phyloP scores from a whole-genome alignment of 2,329 filamentous ascomycete genomes.

The Cladosporium colombiae region DNA sequence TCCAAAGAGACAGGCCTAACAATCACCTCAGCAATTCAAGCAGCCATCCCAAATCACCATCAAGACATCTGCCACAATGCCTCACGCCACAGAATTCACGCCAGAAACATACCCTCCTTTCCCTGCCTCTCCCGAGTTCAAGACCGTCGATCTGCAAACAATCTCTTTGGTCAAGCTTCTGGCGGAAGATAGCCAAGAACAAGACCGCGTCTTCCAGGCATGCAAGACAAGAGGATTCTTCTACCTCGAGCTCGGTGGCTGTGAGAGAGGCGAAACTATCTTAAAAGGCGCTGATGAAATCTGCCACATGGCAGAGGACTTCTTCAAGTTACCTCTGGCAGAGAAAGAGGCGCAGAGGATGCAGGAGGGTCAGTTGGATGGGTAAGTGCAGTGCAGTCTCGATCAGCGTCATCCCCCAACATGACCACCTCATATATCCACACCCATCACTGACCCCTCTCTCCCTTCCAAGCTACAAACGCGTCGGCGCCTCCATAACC shows the following conservation, averaged over 20 bases:
- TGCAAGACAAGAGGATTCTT: constrained; percentile 57
- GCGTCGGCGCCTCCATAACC: constrained; percentile 48
- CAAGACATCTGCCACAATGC: constrained; percentile 26
- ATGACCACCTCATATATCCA: neutral
- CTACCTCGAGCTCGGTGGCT: constrained; percentile 52
- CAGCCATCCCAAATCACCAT: no score
- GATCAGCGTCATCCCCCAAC: neutral
- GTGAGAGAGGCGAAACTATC: constrained; percentile 33
- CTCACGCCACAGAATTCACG: constrained; percentile 37
- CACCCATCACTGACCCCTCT: neutral
- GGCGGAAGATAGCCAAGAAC: constrained; percentile 37
- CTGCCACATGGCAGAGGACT: constrained; percentile 42
- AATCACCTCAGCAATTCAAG: no score
- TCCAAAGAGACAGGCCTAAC: no score
- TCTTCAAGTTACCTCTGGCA: constrained; percentile 51
- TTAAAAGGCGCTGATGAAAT: constrained; percentile 31
- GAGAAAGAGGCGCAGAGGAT: constrained; percentile 40
- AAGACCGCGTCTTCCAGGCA: constrained; percentile 43
- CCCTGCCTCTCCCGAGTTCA: constrained; percentile 34
- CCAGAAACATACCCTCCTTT: constrained; percentile 44
- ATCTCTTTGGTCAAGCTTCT: constrained; percentile 46
- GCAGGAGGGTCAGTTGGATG: constrained; percentile 17
- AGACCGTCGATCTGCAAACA: constrained; percentile 34
- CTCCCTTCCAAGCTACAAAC: constrained; percentile 32
- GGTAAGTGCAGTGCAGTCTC: constrained; percentile 13